Percentiles rank a stretch among this genome's conserved stretches.
Evolutionary conservation across 1,284 basidiomycete genomes (phyloP).

Genomic region (Amanita bisporigera): DNA sequence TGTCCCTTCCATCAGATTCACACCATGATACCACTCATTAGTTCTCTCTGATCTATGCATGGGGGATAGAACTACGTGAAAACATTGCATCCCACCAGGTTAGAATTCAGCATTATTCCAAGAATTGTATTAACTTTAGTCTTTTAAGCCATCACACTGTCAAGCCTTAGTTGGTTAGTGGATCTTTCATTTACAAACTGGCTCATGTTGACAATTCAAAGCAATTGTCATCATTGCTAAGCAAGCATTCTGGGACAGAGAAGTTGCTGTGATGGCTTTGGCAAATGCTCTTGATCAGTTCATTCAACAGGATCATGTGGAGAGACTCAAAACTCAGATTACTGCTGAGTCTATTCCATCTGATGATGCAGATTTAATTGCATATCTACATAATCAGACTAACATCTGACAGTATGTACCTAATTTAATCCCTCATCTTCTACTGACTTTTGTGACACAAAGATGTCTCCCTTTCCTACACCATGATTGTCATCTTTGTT

Average conservation of each 20-base stretch:
- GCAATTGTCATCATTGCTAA: background rate
- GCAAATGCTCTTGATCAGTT: background rate
- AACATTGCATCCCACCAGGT: background rate
- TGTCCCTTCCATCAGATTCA: background rate
- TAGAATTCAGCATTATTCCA: background rate
- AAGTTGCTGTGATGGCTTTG: background rate
- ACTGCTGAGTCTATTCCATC: background rate
- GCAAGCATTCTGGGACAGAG: background rate
- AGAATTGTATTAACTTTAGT: background rate
- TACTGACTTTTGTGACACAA: too few species aligned
- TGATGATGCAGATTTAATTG: background rate
- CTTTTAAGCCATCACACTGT: background rate
- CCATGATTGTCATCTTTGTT: too few species aligned
- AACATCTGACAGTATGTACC: background rate
- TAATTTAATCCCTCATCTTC: too few species aligned
- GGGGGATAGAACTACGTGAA: too few species aligned
- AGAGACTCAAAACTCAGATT: background rate
- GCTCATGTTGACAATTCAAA: background rate
- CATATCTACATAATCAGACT: background rate
- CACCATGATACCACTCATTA: background rate
- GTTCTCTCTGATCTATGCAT: too few species aligned
- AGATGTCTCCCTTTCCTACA: too few species aligned
- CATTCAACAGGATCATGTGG: background rate
- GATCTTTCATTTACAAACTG: background rate
- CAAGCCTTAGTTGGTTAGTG: background rate